Conservation (phyloP, 2,329 filamentous ascomycete species). For the Aspergillus sp. region DNA sequence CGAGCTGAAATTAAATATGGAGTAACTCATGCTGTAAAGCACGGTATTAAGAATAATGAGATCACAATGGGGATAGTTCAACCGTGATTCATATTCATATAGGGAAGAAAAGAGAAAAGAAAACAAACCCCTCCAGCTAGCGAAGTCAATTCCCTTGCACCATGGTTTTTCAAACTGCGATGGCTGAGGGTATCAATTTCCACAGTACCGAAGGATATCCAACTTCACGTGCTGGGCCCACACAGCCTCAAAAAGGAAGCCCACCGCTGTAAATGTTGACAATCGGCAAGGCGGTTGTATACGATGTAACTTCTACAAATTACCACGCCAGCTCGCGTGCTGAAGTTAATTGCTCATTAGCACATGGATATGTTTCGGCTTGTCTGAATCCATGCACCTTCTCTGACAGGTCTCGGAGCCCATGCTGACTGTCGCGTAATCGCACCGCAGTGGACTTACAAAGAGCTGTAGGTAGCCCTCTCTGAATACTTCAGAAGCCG, state of each 20-base stretch:
- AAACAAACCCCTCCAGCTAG: neutral
- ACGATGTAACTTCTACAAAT: too few species aligned
- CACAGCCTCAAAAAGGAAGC: neutral
- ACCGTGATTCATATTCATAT: neutral
- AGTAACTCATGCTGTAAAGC: neutral
- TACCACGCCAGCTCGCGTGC: neutral
- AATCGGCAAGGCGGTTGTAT: too few species aligned
- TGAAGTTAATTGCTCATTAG: too few species aligned
- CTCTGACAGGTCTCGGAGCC: neutral
- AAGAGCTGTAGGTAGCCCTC: neutral
- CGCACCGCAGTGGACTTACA: neutral
- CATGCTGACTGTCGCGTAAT: neutral
- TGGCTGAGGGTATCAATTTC: neutral
- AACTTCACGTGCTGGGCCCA: neutral
- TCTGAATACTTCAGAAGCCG: neutral
- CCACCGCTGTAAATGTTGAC: too few species aligned
- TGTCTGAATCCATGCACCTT: neutral
- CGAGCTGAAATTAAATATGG: neutral
- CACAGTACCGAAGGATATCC: neutral
- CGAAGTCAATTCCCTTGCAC: neutral
- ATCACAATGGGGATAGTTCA: neutral
- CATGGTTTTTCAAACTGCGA: neutral
- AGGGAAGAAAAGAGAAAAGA: neutral
- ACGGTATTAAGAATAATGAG: neutral
- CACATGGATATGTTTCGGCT: neutral